Evolutionary conservation across 768 basidiomycete genomes (phyloP).

Genomic region (Lepiota brunneoincarnata): DNA sequence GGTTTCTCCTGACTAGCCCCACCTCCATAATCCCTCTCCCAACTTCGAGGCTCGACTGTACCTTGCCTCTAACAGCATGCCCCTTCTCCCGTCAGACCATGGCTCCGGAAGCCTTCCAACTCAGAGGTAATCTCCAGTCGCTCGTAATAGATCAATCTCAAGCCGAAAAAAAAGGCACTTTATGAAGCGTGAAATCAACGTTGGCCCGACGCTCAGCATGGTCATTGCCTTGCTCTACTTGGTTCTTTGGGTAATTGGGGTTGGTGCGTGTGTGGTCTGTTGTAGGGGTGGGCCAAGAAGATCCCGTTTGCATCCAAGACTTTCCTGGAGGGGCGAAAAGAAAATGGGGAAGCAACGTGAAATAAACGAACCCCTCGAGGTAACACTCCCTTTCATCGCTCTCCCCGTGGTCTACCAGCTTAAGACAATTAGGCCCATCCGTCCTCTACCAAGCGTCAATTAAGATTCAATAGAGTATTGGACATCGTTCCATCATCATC

Average conservation of each 20-base stretch:
- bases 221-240: conserved; percentile 7
- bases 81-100: neutral
- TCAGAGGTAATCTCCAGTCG: neutral
- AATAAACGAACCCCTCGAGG: too few species aligned
- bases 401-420: too few species aligned
- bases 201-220: conserved; percentile 3
- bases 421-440: too few species aligned
- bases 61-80: neutral
- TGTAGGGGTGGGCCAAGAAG: neutral
- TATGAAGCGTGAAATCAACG: conserved; percentile 1
- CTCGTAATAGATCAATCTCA: neutral
- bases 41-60: neutral
- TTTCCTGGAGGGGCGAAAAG: conserved; percentile 6
- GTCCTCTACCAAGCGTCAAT: too few species aligned
- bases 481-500: too few species aligned
- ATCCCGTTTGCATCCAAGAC: neutral
- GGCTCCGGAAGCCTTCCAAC: neutral
- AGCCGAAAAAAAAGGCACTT: neutral
- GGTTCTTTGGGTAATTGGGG: conserved; percentile 1
- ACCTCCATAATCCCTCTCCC: neutral
- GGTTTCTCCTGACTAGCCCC: neutral
- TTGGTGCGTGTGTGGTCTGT: neutral
- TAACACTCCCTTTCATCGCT: too few species aligned
- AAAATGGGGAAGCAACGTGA: conserved; percentile 1
- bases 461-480: too few species aligned